phyloP scores from a whole-genome alignment of 495 filamentous ascomycete genomes.

The Lophiotrema nucula region DNA sequence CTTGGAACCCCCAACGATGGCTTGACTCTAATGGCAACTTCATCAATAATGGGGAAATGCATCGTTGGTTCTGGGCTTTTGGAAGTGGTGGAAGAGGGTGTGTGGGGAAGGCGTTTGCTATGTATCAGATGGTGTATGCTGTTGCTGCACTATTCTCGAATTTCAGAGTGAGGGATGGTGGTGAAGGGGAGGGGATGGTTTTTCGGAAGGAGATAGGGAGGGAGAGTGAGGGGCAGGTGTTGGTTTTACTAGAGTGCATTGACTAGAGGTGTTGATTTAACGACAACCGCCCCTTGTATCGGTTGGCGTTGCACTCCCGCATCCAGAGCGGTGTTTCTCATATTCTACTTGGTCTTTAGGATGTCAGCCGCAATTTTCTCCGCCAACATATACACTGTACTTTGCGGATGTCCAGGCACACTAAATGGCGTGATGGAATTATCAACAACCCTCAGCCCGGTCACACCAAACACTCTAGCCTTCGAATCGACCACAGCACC shows the following conservation, averaged over 20 bases:
- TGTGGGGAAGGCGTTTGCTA: not conserved
- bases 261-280: no score
- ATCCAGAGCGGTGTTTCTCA: no score
- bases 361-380: conserved; percentile 35
- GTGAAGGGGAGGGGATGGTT: not conserved
- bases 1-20: not conserved
- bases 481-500: conserved; percentile 57
- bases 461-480: conserved; percentile 53
- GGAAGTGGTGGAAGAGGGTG: not conserved
- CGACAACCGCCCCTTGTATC: no score
- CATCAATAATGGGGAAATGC: not conserved
- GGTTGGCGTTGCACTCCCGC: no score
- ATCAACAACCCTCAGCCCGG: conserved; percentile 30
- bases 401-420: conserved; percentile 23
- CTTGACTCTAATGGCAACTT: not conserved
- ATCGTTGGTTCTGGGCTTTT: not conserved
- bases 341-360: no score
- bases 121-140: not conserved
- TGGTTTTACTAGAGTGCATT: no score
- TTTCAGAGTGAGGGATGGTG: not conserved
- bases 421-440: conserved; percentile 11
- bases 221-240: not conserved
- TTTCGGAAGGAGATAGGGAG: not conserved
- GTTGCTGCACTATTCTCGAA: not conserved
- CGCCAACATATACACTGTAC: conserved; percentile 27